Base-by-base conservation (phyloP, 2,329 filamentous ascomycete species). In the Penicillium nordicum region DNA sequence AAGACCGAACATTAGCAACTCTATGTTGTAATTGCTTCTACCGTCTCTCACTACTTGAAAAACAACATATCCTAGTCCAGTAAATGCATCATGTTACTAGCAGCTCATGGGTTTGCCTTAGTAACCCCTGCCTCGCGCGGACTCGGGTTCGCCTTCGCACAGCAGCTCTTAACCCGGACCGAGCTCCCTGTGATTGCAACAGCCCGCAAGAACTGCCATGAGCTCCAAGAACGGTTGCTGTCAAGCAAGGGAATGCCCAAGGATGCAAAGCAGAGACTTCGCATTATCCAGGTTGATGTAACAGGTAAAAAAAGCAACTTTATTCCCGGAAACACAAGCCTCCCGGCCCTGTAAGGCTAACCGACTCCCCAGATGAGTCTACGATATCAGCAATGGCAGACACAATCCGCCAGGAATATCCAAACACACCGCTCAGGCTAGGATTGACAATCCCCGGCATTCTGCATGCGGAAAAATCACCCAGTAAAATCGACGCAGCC, bases 391-490 rank as follows among this genome's bases (percentile, higher is more conserved):
- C 74, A 45, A 80, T 82, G 38, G 85, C 88, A 18, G 77, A 83
- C 4, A 69, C 70, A 45, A 85, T 85, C 29, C 75, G 75, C 23
- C 67, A 74, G 7, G 74, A 83, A 9, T 88, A 88, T 70, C 81
- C 82, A 1, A 54, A 71, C 0, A 62, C 67, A 63, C 84, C 88
- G 63, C 80, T 94, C 12, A 88, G 86, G 57, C 81, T 93, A 42
- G 84, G 84, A 2, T 83, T 91, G 65, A 82, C 83, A 30, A 75
- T 92, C 2, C 88, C 90, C 0, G 90, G 90, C 0, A 78, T 92
- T 37, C 80, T 94, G 11, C 81, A 83, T 63, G 84, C 89, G 0
- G 90, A 95, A 69, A 91, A 88, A 71, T 84, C 84, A 1, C 88
- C 86, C 0, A 64, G 74, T 0, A 86, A 89, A 65, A 82, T 94